phyloP scores from a whole-genome alignment of 208 protist species.

The Leishmania aethiopica region DNA sequence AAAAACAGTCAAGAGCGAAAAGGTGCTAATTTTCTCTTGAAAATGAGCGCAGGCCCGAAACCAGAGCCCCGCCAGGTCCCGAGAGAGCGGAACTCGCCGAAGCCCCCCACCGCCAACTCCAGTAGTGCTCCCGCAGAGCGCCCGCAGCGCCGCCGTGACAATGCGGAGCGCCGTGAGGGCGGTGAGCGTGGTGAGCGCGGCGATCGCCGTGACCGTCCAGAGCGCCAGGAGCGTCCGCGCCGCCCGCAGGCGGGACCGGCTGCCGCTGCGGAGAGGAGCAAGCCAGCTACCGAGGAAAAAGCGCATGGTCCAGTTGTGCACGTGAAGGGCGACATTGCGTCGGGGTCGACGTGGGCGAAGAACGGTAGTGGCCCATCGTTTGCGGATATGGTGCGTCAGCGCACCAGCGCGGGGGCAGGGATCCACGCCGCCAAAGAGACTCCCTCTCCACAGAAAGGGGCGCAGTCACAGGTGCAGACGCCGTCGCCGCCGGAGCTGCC shows the following conservation, averaged over 20 bases:
- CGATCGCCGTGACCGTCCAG: conserved; percentile 10
- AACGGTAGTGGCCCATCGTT: conserved; percentile 59
- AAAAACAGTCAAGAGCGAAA: conserved; percentile 3
- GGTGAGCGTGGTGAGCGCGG: neutral
- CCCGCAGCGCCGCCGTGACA: conserved; percentile 17
- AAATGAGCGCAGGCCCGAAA: conserved; percentile 23
- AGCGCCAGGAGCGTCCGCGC: conserved; percentile 9
- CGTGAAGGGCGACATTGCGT: conserved; percentile 41
- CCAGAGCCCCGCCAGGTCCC: conserved; percentile 13
- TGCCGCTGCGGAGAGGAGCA: conserved; percentile 17
- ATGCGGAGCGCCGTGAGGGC: neutral
- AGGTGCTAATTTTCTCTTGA: conserved; percentile 3
- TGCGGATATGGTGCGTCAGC: conserved; percentile 61
- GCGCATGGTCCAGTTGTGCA: conserved; percentile 45
- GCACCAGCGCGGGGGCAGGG: conserved; percentile 18
- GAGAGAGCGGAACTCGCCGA: conserved; percentile 13
- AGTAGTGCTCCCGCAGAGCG: conserved; percentile 23
- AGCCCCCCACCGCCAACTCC: conserved; percentile 9
- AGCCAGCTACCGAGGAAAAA: conserved; percentile 13
- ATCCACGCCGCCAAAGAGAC: conserved; percentile 11
- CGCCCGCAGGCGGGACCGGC: conserved; percentile 16
- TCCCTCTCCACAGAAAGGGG: conserved; percentile 11
- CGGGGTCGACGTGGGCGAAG: conserved; percentile 56
- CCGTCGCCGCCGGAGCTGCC: neutral
- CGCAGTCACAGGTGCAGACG: neutral